These are phyloP conservation scores for Tylopilus intermedius DNA, from an alignment of 768 basidiomycete genomes.

Conservation along the genomic window DNA sequence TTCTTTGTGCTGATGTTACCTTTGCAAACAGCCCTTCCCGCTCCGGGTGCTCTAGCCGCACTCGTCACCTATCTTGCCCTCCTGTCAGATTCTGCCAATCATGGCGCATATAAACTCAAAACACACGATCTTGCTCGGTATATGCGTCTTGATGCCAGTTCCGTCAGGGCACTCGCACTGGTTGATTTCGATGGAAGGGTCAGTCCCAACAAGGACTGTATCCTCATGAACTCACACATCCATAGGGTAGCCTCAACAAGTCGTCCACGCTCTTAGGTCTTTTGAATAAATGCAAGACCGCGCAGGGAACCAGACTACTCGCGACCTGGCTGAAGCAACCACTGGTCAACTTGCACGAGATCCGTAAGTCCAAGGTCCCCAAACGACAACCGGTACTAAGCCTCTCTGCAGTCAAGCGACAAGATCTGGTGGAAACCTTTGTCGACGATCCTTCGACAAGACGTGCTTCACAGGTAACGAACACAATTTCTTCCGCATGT, in stretches of 20 bases:
- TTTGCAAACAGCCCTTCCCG: conserved; percentile 53
- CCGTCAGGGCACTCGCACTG: conserved; percentile 82
- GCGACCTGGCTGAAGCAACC: conserved; percentile 96
- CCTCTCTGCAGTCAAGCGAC: conserved; percentile 61
- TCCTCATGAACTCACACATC: neutral
- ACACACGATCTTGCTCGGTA: conserved; percentile 91
- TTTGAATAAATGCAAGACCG: conserved; percentile 93
- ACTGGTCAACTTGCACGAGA: conserved; percentile 88
- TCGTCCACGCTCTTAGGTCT: conserved; percentile 86
- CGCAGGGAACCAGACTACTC: conserved; percentile 84
- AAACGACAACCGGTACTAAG: neutral
- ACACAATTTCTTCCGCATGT: neutral
- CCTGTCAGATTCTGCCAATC: conserved; percentile 69
- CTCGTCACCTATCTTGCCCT: conserved; percentile 80
- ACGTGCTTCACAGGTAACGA: conserved; percentile 65
- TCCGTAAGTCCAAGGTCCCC: conserved; percentile 49
- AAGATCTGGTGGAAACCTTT: conserved; percentile 83
- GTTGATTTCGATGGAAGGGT: conserved; percentile 58
- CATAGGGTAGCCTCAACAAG: conserved; percentile 58
- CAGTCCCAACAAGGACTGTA: conserved; percentile 2
- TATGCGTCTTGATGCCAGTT: conserved; percentile 95
- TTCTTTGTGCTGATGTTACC: neutral
- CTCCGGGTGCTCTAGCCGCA: conserved; percentile 77
- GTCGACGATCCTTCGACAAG: conserved; percentile 73
- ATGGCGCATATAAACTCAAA: conserved; percentile 71